Evolutionary conservation across 257 asterid species (phyloP), one percentile per base, ranked within the genome.

Genomic region (Penstemon barbatus): DNA sequence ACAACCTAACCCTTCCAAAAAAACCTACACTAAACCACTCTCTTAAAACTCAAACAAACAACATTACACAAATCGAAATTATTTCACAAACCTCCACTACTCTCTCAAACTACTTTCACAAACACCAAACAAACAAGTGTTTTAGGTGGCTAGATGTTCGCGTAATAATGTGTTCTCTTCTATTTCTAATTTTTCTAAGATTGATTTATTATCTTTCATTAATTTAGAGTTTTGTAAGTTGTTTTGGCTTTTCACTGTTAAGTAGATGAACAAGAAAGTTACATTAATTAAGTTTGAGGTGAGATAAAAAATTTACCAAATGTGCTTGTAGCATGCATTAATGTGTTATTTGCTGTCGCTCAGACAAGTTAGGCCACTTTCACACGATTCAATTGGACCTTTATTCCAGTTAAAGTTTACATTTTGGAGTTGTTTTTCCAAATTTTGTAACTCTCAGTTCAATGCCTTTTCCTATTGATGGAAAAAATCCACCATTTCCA

Each of bases 111-210:
- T 15, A 15, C 18, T 15, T 15, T 15, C 18, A 0, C 18, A 15
- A 15, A 15, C 18, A 15, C 18, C 18, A 15, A 15, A 15, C 18
- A 15, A 15, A 15, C 18, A 15, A 73, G 87, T 85, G 88, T 75
- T 81, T 84, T 84, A 79, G 96, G 83, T 86, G 84, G 78, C 69
- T 52, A 63, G 59, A 65, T 57, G 45, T 63, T 42, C 57, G 57
- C 77, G 66, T 71, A 73, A 46, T 63, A 61, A 46, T 75, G 64
- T 55, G 13, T 75, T 78, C 57, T 61, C 74, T 75, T 66, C 69
- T 74, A 45, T 73, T 83, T 76, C 76, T 73, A 77, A 78, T 80
- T 77, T 70, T 75, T 45, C 11, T 69, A 5, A 57, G 3, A 54
- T 68, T 59, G 78, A 76, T 64, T 76, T 7, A 56, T 39, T 18